Conservation (phyloP, 768 basidiomycete genomes). For the Dioszegia crocea region DNA sequence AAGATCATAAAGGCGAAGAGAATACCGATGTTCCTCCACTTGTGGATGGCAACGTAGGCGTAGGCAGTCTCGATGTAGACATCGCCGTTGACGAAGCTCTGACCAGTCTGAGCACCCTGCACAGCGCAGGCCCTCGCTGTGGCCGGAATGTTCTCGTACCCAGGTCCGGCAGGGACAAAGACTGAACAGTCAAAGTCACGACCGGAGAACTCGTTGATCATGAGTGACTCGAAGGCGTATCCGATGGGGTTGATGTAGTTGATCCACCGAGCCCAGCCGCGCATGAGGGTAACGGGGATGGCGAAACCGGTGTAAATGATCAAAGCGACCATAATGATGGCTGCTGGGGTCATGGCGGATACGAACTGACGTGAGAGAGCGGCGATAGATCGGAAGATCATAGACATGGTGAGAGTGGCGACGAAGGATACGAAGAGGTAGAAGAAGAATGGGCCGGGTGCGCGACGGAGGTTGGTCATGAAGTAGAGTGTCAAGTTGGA, state of each 20-base stretch:
- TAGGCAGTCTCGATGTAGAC: constrained; percentile 36
- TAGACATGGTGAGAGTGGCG: constrained; percentile 55
- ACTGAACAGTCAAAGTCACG: constrained; percentile 55
- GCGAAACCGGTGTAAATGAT: constrained; percentile 64
- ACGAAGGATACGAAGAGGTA: constrained; percentile 58
- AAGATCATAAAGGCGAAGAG: constrained; percentile 27
- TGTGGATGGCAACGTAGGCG: constrained; percentile 35
- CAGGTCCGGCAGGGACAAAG: constrained; percentile 44
- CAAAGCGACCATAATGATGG: constrained; percentile 63
- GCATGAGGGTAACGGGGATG: constrained; percentile 49
- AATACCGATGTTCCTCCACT: constrained; percentile 50
- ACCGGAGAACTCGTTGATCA: constrained; percentile 82
- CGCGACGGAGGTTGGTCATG: constrained; percentile 52
- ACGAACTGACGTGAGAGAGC: constrained; percentile 64
- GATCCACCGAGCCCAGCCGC: constrained; percentile 54
- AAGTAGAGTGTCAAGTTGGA: constrained; percentile 53
- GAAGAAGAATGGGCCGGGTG: constrained; percentile 57
- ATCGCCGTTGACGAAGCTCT: constrained; percentile 41
- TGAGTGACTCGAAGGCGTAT: constrained; percentile 70
- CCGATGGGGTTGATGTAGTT: constrained; percentile 68
- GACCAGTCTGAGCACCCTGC: constrained; percentile 41
- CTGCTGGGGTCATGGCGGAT: constrained; percentile 59
- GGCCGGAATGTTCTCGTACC: constrained; percentile 30
- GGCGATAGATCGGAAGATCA: constrained; percentile 59
- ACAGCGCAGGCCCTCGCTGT: constrained; percentile 34